phyloP scores from a whole-genome alignment of 768 basidiomycete species.

The Cantharellus anzutake region DNA sequence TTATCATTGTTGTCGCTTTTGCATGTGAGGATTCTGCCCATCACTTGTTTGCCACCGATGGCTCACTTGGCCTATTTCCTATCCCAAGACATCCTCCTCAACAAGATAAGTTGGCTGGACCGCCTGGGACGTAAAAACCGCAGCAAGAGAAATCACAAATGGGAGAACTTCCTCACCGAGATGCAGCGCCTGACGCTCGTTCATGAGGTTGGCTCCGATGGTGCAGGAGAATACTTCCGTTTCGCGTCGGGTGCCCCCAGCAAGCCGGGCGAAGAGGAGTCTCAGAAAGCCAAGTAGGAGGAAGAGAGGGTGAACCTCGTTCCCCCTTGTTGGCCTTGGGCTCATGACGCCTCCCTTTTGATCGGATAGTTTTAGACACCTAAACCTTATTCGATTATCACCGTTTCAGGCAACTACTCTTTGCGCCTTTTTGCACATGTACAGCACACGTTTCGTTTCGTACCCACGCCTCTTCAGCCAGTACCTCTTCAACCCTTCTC shows the following conservation, averaged over 20 bases:
- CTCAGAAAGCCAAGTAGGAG: not conserved
- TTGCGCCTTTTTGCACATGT: too few species aligned
- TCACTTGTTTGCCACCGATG: not conserved
- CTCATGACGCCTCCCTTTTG: too few species aligned
- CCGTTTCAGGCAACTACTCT: too few species aligned
- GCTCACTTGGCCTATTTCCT: not conserved
- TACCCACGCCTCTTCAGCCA: too few species aligned
- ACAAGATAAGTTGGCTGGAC: slow-evolving; percentile 22
- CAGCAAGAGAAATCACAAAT: slow-evolving; percentile 18
- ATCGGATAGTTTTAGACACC: too few species aligned
- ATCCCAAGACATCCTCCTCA: slow-evolving; percentile 17
- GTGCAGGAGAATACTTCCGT: not conserved
- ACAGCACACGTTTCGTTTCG: too few species aligned
- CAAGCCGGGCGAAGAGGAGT: not conserved
- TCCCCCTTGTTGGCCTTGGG: too few species aligned
- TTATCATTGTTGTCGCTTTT: not conserved
- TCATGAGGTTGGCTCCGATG: slow-evolving; percentile 15
- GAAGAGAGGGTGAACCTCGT: too few species aligned
- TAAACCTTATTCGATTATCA: too few species aligned
- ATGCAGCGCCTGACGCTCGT: slow-evolving; percentile 24
- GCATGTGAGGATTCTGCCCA: not conserved
- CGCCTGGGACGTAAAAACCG: slow-evolving; percentile 20
- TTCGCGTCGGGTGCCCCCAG: not conserved
- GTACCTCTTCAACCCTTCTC: too few species aligned
- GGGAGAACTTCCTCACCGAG: slow-evolving; percentile 23